Evolutionary conservation across 2,329 filamentous ascomycete species (phyloP), one percentile per base, ranked within the genome.

Genomic region (Sporothrix mexicana): DNA sequence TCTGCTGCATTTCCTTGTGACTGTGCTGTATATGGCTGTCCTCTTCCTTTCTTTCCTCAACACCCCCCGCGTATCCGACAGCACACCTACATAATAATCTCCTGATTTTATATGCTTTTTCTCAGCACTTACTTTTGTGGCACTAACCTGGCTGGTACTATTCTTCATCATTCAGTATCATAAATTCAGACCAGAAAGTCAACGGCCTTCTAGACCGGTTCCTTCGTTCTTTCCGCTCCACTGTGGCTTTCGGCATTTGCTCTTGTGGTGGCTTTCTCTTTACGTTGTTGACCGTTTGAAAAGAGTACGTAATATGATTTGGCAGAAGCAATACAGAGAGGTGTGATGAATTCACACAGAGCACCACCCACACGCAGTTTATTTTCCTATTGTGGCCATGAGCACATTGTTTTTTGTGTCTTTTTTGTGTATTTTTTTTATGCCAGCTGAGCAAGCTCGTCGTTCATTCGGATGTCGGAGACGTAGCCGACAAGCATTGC

Each of bases 211-310:
- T n/a, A 30, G 43, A 51, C 45, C 45, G 2, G n/a, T 36, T n/a
- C 20, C 13, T 23, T 55, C 51, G 12, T 25, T 12, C 20, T 12
- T 25, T 23, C 51, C 13, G 9, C 15, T 9, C 23, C 23, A 45
- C 10, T 67, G 23, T 67, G 64, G 47, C 64, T 67, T 67, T 67
- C 45, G 64, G 23, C 64, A 51, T 67, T 51, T 51, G 61, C 61
- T 30, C 36, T 36, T 51, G 13, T 36, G 30, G 30, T 36, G 30
- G 30, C 30, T 36, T 36, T 36, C 30, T 36, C 30, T 36, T 36
- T 36, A 36, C 30, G 30, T 36, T 7, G 30, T 36, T 36, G 30
- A 36, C 30, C 30, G 30, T 36, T 36, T 36, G n/a, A 36, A 36
- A 36, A 36, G 30, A 36, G 45, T 51, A 51, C 23, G 45, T 36